Percentiles rank a stretch among this genome's conserved stretches.
phyloP scores from a whole-genome alignment of 2,329 filamentous ascomycete genomes.

The Ascochyta clinopodiicola region DNA sequence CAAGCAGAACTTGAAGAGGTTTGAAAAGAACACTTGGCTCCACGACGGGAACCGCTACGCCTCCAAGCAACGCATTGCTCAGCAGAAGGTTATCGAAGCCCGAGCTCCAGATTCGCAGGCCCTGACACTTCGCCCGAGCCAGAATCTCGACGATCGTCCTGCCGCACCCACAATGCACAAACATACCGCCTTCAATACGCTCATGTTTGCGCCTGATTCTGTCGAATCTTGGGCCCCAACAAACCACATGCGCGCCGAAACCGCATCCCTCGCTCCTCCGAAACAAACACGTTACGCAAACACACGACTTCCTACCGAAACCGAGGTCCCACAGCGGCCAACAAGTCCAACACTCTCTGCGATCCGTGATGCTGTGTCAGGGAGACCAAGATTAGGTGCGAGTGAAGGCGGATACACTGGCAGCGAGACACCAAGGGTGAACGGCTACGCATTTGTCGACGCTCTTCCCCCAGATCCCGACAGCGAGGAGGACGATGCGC shows the following conservation, averaged over 20 bases:
- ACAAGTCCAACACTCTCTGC: slow-evolving; percentile 84
- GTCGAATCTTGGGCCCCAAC: slow-evolving; percentile 64
- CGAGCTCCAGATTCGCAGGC: slow-evolving; percentile 49
- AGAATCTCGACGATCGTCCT: slow-evolving; percentile 72
- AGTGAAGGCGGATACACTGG: slow-evolving; percentile 68
- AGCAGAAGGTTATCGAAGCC: slow-evolving; percentile 75
- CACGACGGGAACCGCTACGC: slow-evolving; percentile 86
- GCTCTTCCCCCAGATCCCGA: slow-evolving; percentile 81
- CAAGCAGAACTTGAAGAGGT: slow-evolving; percentile 82
- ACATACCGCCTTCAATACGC: slow-evolving; percentile 72
- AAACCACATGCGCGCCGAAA: slow-evolving; percentile 71
- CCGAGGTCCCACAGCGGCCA: slow-evolving; percentile 57
- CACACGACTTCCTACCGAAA: slow-evolving; percentile 72
- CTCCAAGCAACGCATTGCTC: slow-evolving; percentile 65
- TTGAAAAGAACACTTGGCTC: slow-evolving; percentile 87
- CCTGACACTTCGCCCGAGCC: slow-evolving; percentile 58
- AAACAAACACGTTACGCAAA: slow-evolving; percentile 82
- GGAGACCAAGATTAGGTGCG: slow-evolving; percentile 67
- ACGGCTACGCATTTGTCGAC: slow-evolving; percentile 93
- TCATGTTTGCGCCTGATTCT: slow-evolving; percentile 84
- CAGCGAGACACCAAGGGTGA: slow-evolving; percentile 85
- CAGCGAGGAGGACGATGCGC: slow-evolving; percentile 46
- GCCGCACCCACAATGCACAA: slow-evolving; percentile 79
- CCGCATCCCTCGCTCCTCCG: slow-evolving; percentile 74
- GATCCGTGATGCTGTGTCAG: slow-evolving; percentile 81